Evolutionary conservation across 176 grass and related monocot genomes (phyloP).

Genomic region (Calamus simplicifolius): DNA sequence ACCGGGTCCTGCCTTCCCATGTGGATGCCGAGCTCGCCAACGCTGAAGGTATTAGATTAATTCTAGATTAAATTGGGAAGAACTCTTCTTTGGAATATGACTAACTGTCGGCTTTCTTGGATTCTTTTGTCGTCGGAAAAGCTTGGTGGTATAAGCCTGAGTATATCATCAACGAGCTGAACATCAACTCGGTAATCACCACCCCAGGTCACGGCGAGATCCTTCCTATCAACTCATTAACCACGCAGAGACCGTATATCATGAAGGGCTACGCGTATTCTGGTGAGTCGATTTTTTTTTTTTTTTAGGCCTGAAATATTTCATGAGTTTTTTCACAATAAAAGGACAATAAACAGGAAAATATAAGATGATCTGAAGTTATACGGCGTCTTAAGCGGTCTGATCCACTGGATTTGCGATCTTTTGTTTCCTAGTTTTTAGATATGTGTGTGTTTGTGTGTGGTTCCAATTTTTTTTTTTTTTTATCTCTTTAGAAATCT

Average conservation of each 20-base stretch:
- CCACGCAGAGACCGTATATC: slow-evolving; percentile 45
- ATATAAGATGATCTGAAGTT: no score
- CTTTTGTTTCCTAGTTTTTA: no score
- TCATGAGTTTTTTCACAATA: no score
- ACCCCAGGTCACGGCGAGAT: slow-evolving; percentile 65
- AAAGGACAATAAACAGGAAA: no score
- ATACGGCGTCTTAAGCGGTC: no score
- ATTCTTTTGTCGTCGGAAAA: slow-evolving; percentile 8
- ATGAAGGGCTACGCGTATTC: slow-evolving; percentile 84
- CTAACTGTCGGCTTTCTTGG: no score
- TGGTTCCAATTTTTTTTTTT: no score
- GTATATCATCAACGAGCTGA: slow-evolving; percentile 89
- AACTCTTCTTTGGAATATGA: not conserved
- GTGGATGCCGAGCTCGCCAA: slow-evolving; percentile 79
- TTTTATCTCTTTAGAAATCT: no score
- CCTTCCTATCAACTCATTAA: slow-evolving; percentile 57
- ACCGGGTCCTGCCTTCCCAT: slow-evolving; percentile 75
- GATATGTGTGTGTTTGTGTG: no score
- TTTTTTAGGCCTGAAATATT: no score
- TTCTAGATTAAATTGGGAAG: no score
- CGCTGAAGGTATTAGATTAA: slow-evolving; percentile 43
- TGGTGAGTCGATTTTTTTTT: slow-evolving; percentile 25
- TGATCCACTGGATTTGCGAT: no score
- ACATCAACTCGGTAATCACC: slow-evolving; percentile 83
- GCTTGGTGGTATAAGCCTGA: slow-evolving; percentile 99